Evolutionary conservation across 2,329 filamentous ascomycete genomes (phyloP), one percentile per base, ranked within the genome.

Genomic region (Microdochium bolleyi): DNA sequence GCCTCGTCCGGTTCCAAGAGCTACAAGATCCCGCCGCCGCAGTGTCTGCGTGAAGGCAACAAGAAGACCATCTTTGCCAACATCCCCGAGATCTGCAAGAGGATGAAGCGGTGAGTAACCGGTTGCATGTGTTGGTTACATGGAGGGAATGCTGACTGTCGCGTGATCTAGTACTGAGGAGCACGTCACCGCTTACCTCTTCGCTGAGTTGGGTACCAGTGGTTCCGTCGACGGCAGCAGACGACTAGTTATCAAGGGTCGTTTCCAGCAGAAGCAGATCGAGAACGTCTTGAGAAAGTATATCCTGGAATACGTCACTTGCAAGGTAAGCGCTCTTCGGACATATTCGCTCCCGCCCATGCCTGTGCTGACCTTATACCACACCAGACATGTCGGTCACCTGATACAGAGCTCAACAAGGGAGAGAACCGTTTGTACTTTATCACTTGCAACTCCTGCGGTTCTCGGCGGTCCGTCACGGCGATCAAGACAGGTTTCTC

Each of bases 401-500:
- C 91, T 66, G 90, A 96, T 67, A 96, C 92, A 52, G 91, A 96
- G 70, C 84, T 99, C 68, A 95, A 87, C 84, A 97, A 97, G 80
- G 94, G 92, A 73, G 94, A 99, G 76, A 99, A 97, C 80, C 88
- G 94, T 77, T 80, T 99, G 59, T 96, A 95, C 79, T 99, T 97
- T 79, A 91, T 99, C 68, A 96, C 92, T 55, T 96, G 92, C 84
- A 96, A 94, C 76, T 87, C 85, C 54, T 90, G 87, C 65, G 85
- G 86, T 58, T 88, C 84, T 51, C 80, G 92, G 73, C 87, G 92
- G 70, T 91, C 85, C 67, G 92, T 97, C 70, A 90, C 90, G 56
- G 92, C 94, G 62, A 99, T 99, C 87, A 99, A 99, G 86, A 96
- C 91, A 57, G 94, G 94, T 91, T 99, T 99, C 91, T 95, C 92